These are phyloP conservation scores for Podospora fimiseda DNA, from an alignment of 495 filamentous ascomycete genomes.

Conservation along the genomic window DNA sequence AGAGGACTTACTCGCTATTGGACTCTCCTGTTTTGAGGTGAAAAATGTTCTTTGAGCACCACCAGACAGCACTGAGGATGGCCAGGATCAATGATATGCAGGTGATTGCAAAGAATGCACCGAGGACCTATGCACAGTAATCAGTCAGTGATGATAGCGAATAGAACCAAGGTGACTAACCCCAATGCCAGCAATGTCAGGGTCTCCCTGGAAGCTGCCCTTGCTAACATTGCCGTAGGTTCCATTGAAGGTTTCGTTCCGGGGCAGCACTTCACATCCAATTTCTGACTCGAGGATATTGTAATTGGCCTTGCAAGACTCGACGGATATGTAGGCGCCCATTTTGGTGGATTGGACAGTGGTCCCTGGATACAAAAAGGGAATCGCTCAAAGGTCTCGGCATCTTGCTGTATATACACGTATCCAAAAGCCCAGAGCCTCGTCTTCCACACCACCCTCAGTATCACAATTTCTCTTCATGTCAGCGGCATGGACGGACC, in stretches of 20 bases:
- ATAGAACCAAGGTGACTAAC: slow-evolving; percentile 6
- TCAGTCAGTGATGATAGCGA: background rate
- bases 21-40: background rate
- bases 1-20: background rate
- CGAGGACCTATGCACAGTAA: slow-evolving; percentile 13
- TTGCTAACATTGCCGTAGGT: background rate
- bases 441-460: too few species aligned
- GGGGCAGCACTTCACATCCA: too few species aligned
- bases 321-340: slow-evolving; percentile 13
- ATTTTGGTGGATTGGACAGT: background rate
- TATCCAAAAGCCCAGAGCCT: background rate
- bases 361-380: background rate
- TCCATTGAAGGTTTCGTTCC: slow-evolving; percentile 7
- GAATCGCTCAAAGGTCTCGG: background rate
- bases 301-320: slow-evolving; percentile 2
- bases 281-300: too few species aligned
- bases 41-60: slow-evolving; percentile 18
- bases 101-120: slow-evolving; percentile 17
- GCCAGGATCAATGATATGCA: slow-evolving; percentile 9
- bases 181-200: slow-evolving; percentile 22
- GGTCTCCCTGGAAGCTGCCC: slow-evolving; percentile 8
- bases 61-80: slow-evolving; percentile 16
- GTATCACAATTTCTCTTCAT: background rate
- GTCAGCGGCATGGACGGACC: too few species aligned
- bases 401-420: background rate